Conservation (phyloP, 805 yeast genomes). For the Isabelozyma gotoi region DNA sequence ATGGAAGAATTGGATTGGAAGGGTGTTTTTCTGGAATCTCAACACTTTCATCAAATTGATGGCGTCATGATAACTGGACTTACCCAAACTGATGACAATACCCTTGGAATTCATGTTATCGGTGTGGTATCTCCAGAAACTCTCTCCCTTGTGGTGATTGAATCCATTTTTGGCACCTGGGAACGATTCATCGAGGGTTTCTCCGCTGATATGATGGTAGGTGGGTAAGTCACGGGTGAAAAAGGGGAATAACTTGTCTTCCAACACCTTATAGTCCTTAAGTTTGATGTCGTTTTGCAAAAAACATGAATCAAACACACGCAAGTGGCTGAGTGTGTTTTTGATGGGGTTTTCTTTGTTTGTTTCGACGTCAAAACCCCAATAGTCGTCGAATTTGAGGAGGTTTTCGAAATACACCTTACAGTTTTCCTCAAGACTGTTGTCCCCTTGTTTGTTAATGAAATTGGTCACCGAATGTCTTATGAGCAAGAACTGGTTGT, state of each 20-base stretch:
- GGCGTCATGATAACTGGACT: neutral
- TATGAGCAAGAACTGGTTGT: neutral
- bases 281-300: neutral
- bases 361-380: neutral
- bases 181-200: neutral
- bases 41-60: slow-evolving; percentile 6
- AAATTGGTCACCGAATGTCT: neutral
- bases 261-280: neutral
- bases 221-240: neutral
- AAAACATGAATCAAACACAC: neutral
- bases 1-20: slow-evolving; percentile 18
- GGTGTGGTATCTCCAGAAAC: neutral
- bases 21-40: slow-evolving; percentile 12
- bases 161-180: neutral
- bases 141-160: neutral
- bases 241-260: neutral
- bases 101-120: slow-evolving; percentile 1
- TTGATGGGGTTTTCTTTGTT: neutral
- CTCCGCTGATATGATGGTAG: neutral
- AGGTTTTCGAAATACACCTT: neutral
- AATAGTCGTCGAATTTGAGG: neutral
- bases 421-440: neutral
- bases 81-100: slow-evolving; percentile 2
- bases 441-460: neutral
- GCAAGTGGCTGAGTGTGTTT: neutral